Conservation (phyloP, 2,329 filamentous ascomycete species). For the Sarocladiaceae sp. region DNA sequence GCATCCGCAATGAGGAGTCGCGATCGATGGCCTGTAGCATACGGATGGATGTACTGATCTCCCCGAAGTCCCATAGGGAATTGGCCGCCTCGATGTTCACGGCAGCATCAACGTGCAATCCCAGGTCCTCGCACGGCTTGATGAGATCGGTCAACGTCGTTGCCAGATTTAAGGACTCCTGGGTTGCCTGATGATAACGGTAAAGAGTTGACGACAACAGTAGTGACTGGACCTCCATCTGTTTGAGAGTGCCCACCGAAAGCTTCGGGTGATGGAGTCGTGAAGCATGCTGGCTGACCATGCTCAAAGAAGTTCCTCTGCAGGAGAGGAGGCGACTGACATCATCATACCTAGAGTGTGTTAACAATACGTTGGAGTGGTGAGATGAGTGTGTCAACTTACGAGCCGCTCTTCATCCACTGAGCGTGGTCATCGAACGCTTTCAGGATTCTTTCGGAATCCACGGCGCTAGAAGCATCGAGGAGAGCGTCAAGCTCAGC, state of each 20-base stretch:
- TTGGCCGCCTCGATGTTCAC: constrained; percentile 79
- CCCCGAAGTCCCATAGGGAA: constrained; percentile 89
- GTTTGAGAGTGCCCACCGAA: constrained; percentile 55
- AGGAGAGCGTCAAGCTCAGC: constrained; percentile 78
- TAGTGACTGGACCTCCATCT: constrained; percentile 71
- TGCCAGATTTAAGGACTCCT: constrained; percentile 81
- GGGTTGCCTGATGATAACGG: constrained; percentile 71
- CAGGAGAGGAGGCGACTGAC: constrained; percentile 76
- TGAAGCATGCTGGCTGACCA: constrained; percentile 63
- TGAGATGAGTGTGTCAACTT: constrained; percentile 26
- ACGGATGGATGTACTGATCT: constrained; percentile 80
- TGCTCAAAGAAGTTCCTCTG: constrained; percentile 74
- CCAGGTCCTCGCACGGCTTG: constrained; percentile 60
- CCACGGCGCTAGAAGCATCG: constrained; percentile 48
- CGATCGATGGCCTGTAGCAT: constrained; percentile 71
- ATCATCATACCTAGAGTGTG: constrained; percentile 57
- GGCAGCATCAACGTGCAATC: constrained; percentile 68
- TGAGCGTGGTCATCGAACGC: constrained; percentile 58
- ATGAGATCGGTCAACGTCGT: constrained; percentile 77
- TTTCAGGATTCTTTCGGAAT: constrained; percentile 55
- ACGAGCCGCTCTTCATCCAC: constrained; percentile 83
- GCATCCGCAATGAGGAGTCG: constrained; percentile 55
- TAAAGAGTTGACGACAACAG: constrained; percentile 69
- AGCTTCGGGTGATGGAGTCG: constrained; percentile 57
- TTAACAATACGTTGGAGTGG: too few species aligned